Percentiles rank a stretch among this genome's conserved stretches.
Evolutionary conservation across 306 rosid species (phyloP).

Genomic region (Lathyrus sativus): DNA sequence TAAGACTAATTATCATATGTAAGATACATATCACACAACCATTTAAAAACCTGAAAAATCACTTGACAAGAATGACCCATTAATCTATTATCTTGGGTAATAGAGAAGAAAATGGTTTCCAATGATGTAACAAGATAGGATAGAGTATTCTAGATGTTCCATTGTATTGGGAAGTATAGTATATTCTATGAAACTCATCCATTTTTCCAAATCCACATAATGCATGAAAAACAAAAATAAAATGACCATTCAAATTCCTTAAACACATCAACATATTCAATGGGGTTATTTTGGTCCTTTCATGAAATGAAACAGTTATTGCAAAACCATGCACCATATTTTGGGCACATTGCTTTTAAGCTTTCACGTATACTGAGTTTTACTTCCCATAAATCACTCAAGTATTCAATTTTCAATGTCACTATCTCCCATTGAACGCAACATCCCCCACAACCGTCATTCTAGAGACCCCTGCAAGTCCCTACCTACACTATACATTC

Average conservation of each 20-base stretch:
- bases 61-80: conserved; percentile 22
- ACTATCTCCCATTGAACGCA: conserved; percentile 23
- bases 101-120: conserved; percentile 17
- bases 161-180: neutral
- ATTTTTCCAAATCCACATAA: neutral
- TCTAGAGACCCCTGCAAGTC: conserved; percentile 35
- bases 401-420: conserved; percentile 18
- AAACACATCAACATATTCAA: too few relatives aligned
- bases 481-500: neutral
- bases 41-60: conserved; percentile 23
- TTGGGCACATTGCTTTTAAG: conserved; percentile 8
- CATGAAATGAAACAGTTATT: conserved; percentile 11
- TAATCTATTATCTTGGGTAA: neutral
- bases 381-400: conserved; percentile 8
- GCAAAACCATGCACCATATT: conserved; percentile 16
- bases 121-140: conserved; percentile 24
- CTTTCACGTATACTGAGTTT: conserved; percentile 17
- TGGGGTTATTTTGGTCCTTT: conserved; percentile 26
- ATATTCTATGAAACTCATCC: neutral
- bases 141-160: neutral
- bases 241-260: too few relatives aligned
- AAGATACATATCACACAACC: neutral
- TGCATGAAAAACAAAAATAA: too few relatives aligned
- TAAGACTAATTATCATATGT: too few relatives aligned
- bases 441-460: conserved; percentile 44